Evolutionary conservation across 2,329 filamentous ascomycete genomes (phyloP), one percentile per base, ranked within the genome.

Genomic region (Dactylonectria estremocensis): DNA sequence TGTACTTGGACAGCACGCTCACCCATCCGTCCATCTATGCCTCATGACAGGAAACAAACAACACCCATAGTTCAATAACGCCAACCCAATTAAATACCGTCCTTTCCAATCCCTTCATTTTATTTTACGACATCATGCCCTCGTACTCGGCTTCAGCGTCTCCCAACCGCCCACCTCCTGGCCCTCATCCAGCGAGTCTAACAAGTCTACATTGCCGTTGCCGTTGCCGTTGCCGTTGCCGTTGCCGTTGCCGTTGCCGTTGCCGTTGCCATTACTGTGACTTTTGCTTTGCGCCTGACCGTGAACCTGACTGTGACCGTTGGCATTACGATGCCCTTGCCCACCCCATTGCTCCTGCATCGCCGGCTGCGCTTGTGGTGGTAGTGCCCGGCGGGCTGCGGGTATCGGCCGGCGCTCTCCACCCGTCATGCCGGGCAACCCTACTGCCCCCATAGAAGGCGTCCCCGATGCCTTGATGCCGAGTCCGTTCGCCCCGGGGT

Each of bases 111-210:
- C 14, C 13, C 35, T 16, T 20, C 48, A 31, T 16, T 28, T 13
- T 11, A 4, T 22, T 10, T 20, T 35, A 13, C 16, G 11, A 10
- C 20, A 46, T 66, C 64, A 73, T 63, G 71, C 61, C 54, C 72
- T 72, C 43, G 76, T 76, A 60, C 76, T 82, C 28, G 88, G 88
- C 75, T 87, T 87, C 74, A 90, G 73, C 5, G 87, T 86, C 73
- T 89, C 86, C 87, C 87, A 90, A 22, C 85, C 83, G 13, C 84
- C 84, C 77, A 88, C 80, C 43, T 84, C 85, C 40, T 79, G 79
- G n/a, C 74, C 81, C 50, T 88, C 86, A 49, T 83, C 83, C 35
- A 88, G 75, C 52, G 87, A 81, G 68, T 88, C 87, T 18, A 88
- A 74, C 49, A 84, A 71, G 67, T 82, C 82, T 54, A 81, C 77